phyloP scores from a whole-genome alignment of 306 rosid species.

The Cucurbita pepo region DNA sequence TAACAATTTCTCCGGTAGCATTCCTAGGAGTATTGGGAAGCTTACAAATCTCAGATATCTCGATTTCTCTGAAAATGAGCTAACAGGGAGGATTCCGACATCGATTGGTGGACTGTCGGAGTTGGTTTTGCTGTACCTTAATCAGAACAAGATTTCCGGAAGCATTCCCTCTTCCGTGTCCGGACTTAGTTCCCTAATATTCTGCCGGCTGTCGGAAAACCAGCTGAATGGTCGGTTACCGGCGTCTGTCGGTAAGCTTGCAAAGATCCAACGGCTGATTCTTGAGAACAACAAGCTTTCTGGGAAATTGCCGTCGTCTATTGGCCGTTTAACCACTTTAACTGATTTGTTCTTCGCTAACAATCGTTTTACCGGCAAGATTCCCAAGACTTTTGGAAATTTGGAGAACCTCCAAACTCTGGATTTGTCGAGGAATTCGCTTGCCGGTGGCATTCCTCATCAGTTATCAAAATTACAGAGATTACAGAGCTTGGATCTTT shows the following conservation, averaged over 20 bases:
- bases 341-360: slow-evolving; percentile 33
- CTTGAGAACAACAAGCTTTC: slow-evolving; percentile 35
- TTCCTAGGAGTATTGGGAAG: slow-evolving; percentile 30
- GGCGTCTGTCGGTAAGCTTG: slow-evolving; percentile 34
- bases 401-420: slow-evolving; percentile 26
- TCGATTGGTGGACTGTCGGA: slow-evolving; percentile 35
- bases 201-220: slow-evolving; percentile 34
- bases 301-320: slow-evolving; percentile 34
- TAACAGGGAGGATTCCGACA: slow-evolving; percentile 32
- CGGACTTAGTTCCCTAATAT: slow-evolving; percentile 27
- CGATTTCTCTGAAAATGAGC: slow-evolving; percentile 38
- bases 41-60: slow-evolving; percentile 26
- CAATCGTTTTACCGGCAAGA: slow-evolving; percentile 29
- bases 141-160: slow-evolving; percentile 30
- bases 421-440: slow-evolving; percentile 26
- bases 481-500: slow-evolving; percentile 30
- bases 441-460: slow-evolving; percentile 27
- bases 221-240: slow-evolving; percentile 29
- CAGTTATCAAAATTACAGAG: slow-evolving; percentile 22
- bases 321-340: slow-evolving; percentile 28
- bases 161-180: slow-evolving; percentile 37
- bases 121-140: slow-evolving; percentile 24
- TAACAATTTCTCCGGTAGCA: slow-evolving; percentile 20
- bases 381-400: slow-evolving; percentile 35
- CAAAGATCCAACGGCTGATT: slow-evolving; percentile 25